Base-by-base conservation (phyloP, 106 monocot genomes). In the Xerophyta viscosa region DNA sequence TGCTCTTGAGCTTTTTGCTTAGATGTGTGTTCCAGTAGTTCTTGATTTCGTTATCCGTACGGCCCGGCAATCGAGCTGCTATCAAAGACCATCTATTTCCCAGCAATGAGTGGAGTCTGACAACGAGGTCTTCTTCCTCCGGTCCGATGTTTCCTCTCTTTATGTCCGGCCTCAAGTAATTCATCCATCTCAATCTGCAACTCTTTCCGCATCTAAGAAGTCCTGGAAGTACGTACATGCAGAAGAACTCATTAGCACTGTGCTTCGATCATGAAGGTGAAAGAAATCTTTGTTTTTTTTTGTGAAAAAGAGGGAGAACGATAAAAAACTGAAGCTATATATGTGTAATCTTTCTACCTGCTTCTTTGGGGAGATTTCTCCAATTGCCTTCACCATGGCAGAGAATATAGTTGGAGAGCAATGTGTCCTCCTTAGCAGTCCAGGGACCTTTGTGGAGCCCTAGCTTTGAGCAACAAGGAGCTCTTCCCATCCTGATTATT, bases 21-120 rank as follows among this genome's bases (percentile, higher is more conserved):
- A 66, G 54, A 66, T 73, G n/a, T n/a, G n/a, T n/a, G n/a, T n/a
- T n/a, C n/a, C n/a, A n/a, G n/a, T n/a, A n/a, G n/a, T n/a, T n/a
- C 61, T 73, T 73, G 54, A 74, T 74, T 29, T 74, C 74, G 41
- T 74, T 74, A 27, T 74, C 74, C 0, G 74, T 74, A 13, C 74
- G 74, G 4, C 62, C 67, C 0, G 74, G 74, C 20, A 74, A 54
- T 7, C 74, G 22, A 0, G 61, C 66, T 6, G 74, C 74, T 20
- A 74, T 74, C 18, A 74, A 50, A 1, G 74, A 74, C 74, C 74
- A 74, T 13, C 74, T 36, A 48, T 74, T 74, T 3, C 73, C 73
- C 6, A 74, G 56, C 27, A 74, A 27, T 1, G 41, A 39, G 14
- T 67, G 74, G 43, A 74, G 74, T 2, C 74, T 30, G 41, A 67